Base-by-base conservation (phyloP, 148 eudicot genomes). In the Cornus kousa region DNA sequence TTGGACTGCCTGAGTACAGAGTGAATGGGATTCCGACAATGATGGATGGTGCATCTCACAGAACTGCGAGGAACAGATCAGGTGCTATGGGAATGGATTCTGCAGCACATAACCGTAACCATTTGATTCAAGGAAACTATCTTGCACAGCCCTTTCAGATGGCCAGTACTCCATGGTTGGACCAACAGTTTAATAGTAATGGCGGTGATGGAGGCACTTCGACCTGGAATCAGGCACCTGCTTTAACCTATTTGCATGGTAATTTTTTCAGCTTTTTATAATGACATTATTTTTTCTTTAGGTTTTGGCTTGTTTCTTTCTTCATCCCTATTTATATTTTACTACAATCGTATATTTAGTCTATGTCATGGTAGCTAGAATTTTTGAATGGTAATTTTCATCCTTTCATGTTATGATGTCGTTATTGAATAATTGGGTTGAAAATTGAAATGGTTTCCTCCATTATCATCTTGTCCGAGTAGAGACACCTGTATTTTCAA, bases 201-300 rank as follows among this genome's bases (percentile, higher is more conserved):
- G 80, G 82, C 75, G 87, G 87, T 76, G 87, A 83, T 80, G 74
- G 75, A 28, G 78, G 84, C 64, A 75, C 80, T 84, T 84, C 85
- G 74, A 23, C 85, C 13, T 94, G 92, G 91, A 90, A 79, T 76
- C 88, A 85, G 62, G 87, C 83, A 28, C 90, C 90, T 11, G 75
- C 83, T 82, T 40, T 89, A 64, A 87, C 96, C 20, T 92, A 88
- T 80, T 79, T 87, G 73, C 94, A 88, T 40, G 97, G 98, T 92
- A 89, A 68, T 17, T 24, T 62, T 62, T 62, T 62, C 24, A 23
- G 16, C 19, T 31, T 62, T 37, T 53, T 39, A 22, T 53, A 43
- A 9, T 17, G n/a, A 20, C 31, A 70, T 35, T 35, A 31, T 12
- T 67, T 13, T 12, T 23, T 46, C 43, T 33, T 17, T 59, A 39